These are phyloP conservation scores for Epithemia pelagica DNA, from an alignment of 108 stramenopile genomes.

Conservation along the genomic window DNA sequence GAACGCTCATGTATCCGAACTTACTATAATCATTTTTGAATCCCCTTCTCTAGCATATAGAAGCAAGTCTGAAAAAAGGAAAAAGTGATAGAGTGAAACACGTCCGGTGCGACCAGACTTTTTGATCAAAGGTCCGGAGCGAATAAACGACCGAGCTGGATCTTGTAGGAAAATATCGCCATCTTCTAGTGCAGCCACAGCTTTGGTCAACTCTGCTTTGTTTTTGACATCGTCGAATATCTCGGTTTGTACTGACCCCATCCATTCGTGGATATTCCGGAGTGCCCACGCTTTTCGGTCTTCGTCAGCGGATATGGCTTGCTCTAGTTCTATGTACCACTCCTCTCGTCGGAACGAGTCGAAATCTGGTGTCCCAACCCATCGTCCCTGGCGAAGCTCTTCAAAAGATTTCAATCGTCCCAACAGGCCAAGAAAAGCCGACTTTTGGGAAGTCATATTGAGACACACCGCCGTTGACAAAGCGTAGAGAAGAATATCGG, in stretches of 20 bases:
- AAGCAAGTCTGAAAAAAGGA: slow-evolving; percentile 87
- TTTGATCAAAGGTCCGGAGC: slow-evolving; percentile 85
- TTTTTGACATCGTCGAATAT: slow-evolving; percentile 37
- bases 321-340: slow-evolving; percentile 25
- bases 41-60: slow-evolving; percentile 43
- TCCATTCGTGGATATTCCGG: slow-evolving; percentile 49
- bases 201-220: slow-evolving; percentile 51
- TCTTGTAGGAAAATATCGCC: slow-evolving; percentile 76
- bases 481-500: slow-evolving; percentile 71
- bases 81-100: slow-evolving; percentile 75
- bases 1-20: not conserved
- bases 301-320: slow-evolving; percentile 1
- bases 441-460: slow-evolving; percentile 61
- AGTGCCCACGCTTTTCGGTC: slow-evolving; percentile 32
- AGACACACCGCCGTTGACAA: slow-evolving; percentile 75
- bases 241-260: slow-evolving; percentile 42
- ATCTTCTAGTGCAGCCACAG: slow-evolving; percentile 58
- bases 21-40: not conserved
- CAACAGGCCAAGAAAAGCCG: slow-evolving; percentile 67
- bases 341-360: slow-evolving; percentile 1
- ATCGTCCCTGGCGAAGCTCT: slow-evolving; percentile 22
- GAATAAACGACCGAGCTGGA: slow-evolving; percentile 68
- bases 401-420: slow-evolving; percentile 60
- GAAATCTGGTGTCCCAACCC: not conserved
- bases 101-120: slow-evolving; percentile 66